Conservation (phyloP, 1,139 yeast species). For the Candida glucosophila region DNA sequence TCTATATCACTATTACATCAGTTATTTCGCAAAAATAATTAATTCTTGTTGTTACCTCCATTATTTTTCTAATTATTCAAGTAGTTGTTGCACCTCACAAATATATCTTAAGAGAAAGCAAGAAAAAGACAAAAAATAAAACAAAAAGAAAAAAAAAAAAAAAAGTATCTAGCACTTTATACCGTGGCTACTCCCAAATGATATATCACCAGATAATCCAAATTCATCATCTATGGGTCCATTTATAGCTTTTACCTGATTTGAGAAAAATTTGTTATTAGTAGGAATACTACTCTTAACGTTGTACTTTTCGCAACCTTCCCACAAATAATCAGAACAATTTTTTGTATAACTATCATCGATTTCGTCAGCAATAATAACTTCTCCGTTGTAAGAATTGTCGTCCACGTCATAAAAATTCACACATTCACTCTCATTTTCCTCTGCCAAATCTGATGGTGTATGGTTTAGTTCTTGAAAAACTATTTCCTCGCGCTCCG, state of each 20-base stretch:
- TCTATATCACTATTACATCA: too few relatives aligned
- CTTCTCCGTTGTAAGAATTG: slow-evolving; percentile 4
- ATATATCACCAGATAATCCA: slow-evolving; percentile 7
- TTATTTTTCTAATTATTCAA: too few relatives aligned
- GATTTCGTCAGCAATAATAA: slow-evolving; percentile 4
- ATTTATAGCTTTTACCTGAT: slow-evolving; percentile 3
- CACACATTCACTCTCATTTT: slow-evolving; percentile 4
- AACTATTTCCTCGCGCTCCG: neutral
- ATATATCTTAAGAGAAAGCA: too few relatives aligned
- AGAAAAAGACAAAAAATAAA: too few relatives aligned
- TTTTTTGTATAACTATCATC: slow-evolving; percentile 4
- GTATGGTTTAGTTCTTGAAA: slow-evolving; percentile 3
- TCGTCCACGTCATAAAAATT: slow-evolving; percentile 4
- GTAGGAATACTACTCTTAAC: slow-evolving; percentile 1
- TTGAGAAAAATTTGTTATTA: slow-evolving; percentile 3
- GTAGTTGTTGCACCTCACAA: too few relatives aligned
- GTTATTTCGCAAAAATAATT: too few relatives aligned
- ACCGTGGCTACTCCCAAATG: slow-evolving; percentile 11
- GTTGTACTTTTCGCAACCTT: slow-evolving; percentile 1
- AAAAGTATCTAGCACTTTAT: slow-evolving; percentile 9
- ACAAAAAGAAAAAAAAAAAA: too few relatives aligned
- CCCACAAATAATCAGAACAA: slow-evolving; percentile 5
- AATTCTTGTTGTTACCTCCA: too few relatives aligned
- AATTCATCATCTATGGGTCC: slow-evolving; percentile 6
- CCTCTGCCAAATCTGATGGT: slow-evolving; percentile 6